A percentile compares a stretch with the other conserved stretches of the same genome.
Conservation (phyloP, 345 rosid genomes). For the Physaria fendleri region DNA sequence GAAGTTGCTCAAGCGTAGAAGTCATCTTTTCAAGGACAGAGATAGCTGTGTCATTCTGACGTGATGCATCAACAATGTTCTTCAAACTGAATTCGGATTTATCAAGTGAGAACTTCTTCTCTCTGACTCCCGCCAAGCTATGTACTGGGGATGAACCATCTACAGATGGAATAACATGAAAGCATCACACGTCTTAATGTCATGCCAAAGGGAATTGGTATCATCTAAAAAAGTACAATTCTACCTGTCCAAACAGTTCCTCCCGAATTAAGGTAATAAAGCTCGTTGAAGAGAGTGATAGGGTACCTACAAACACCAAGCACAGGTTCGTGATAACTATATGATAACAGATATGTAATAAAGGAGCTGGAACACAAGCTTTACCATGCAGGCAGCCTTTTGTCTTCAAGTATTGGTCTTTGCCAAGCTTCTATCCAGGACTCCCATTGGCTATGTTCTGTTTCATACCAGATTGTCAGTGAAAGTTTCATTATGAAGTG, state of each 20-base stretch:
- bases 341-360: neutral
- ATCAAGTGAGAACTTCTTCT: slow-evolving; percentile 71
- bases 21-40: slow-evolving; percentile 73
- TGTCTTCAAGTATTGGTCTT: slow-evolving; percentile 82
- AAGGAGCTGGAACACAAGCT: neutral
- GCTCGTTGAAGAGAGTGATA: slow-evolving; percentile 82
- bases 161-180: slow-evolving; percentile 21
- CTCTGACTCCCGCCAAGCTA: slow-evolving; percentile 55
- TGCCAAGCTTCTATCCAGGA: slow-evolving; percentile 88
- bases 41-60: slow-evolving; percentile 42
- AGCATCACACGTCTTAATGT: neutral
- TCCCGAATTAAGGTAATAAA: slow-evolving; percentile 87
- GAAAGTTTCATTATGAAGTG: neutral
- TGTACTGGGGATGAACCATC: slow-evolving; percentile 78
- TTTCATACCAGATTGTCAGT: slow-evolving; percentile 10
- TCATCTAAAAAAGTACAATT: neutral
- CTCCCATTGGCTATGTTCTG: slow-evolving; percentile 81
- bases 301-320: slow-evolving; percentile 53
- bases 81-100: slow-evolving; percentile 38
- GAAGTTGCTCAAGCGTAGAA: slow-evolving; percentile 52
- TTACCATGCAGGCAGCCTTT: slow-evolving; percentile 85
- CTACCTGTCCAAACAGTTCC: slow-evolving; percentile 92
- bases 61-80: slow-evolving; percentile 21
- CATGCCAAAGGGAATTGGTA: neutral
- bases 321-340: neutral